phyloP scores from a whole-genome alignment of 495 filamentous ascomycete genomes.

The Penicillium mononematosum region DNA sequence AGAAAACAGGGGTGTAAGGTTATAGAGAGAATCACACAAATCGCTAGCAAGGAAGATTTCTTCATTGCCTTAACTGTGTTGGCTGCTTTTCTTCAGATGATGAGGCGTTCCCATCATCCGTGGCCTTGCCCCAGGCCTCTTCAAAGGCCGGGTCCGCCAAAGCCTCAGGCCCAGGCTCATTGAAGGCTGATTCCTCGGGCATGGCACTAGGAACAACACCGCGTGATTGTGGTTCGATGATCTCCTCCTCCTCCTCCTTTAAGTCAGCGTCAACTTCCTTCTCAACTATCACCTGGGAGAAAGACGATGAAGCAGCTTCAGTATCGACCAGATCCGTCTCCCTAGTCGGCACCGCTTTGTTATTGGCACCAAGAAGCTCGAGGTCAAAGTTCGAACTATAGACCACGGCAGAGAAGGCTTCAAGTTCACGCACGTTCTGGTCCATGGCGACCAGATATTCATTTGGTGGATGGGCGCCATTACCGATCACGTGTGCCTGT shows the following conservation, averaged over 20 bases:
- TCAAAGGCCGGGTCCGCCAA: conserved; percentile 38
- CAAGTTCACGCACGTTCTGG: conserved; percentile 71
- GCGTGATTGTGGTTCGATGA: background rate
- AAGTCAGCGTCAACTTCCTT: conserved; percentile 16
- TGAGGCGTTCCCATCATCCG: conserved; percentile 26
- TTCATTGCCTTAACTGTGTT: conserved; percentile 6
- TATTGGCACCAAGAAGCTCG: conserved; percentile 43
- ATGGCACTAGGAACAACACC: background rate
- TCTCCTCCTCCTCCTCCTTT: conserved; percentile 2
- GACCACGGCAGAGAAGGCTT: conserved; percentile 90
- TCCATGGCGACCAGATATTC: conserved; percentile 88
- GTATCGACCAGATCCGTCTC: conserved; percentile 16
- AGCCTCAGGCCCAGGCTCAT: conserved; percentile 4
- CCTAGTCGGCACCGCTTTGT: conserved; percentile 14
- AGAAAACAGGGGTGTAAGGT: background rate
- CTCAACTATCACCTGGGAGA: conserved; percentile 28
- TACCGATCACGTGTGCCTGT: conserved; percentile 87
- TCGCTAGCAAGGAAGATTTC: background rate
- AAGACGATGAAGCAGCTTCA: conserved; percentile 23
- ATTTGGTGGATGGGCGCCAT: conserved; percentile 65
- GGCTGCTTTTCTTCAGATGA: background rate
- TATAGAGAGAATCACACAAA: conserved; percentile 2
- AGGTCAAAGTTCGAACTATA: conserved; percentile 91
- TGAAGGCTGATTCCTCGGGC: background rate
- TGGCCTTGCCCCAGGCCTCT: conserved; percentile 46